Evolutionary conservation across 805 yeast genomes (phyloP).

Genomic region (Teunomyces barrocoloradensis): DNA sequence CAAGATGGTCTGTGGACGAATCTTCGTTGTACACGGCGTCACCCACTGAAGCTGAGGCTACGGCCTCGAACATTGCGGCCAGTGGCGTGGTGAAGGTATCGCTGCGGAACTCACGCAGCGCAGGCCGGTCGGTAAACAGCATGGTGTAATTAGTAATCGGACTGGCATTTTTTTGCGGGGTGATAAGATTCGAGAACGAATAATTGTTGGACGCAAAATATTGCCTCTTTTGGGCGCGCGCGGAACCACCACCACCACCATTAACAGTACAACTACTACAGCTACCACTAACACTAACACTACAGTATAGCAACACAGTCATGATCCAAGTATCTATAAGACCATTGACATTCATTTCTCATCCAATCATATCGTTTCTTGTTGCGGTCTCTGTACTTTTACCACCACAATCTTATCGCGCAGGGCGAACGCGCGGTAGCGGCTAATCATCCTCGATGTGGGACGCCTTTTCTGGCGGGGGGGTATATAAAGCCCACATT

Average conservation of each 20-base stretch:
- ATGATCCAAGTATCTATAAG: too few relatives aligned
- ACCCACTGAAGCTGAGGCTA: conserved; percentile 43
- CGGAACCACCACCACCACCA: background rate
- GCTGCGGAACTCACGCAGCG: conserved; percentile 45
- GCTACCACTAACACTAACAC: too few relatives aligned
- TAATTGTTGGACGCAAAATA: background rate
- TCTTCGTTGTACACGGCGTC: conserved; percentile 46
- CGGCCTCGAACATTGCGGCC: conserved; percentile 27
- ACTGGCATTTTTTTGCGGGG: background rate
- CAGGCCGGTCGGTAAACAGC: conserved; percentile 14
- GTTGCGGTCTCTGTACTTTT: background rate
- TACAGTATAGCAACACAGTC: too few relatives aligned
- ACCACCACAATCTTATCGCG: background rate
- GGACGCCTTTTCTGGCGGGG: background rate
- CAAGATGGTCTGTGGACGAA: conserved; percentile 30
- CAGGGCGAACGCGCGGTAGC: background rate
- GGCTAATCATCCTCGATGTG: background rate
- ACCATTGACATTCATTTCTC: too few relatives aligned
- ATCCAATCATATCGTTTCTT: background rate
- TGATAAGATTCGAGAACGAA: background rate
- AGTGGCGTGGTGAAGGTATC: conserved; percentile 94
- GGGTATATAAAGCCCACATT: background rate
- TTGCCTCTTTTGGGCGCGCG: background rate
- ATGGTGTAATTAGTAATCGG: background rate
- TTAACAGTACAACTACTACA: too few relatives aligned